Evolutionary conservation across 805 yeast genomes (phyloP), one percentile per base, ranked within the genome.

Genomic region (Saccharomycopsis synnaedendra): DNA sequence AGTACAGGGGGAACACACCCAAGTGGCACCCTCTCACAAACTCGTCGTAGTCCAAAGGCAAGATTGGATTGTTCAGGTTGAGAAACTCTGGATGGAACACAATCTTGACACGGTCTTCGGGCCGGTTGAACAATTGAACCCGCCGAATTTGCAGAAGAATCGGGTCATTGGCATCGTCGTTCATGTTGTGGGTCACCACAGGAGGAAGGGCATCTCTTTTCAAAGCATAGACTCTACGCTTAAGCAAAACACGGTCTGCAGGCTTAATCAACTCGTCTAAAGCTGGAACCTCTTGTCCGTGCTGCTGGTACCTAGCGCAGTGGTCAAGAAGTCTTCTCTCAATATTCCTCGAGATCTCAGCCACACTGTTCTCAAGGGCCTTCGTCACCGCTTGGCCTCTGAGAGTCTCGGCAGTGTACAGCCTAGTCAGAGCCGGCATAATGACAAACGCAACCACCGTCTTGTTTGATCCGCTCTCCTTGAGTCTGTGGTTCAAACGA

Each of bases 1-100:
- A 90, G 68, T 90, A 90, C 0, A 96, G 87, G 44, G 98, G 98
- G 81, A 90, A 90, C 45, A 90, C 96, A 64, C 98, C 98, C 64
- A 93, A 70, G 66, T 90, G 97, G 64, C 97, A 89, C 52, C 98
- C 98, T 57, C 98, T 77, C 42, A 90, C 98, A 64, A 90, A 90
- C 64, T 90, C 98, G 63, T 90, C 98, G 64, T 90, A 90, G 65
- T 90, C 98, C 49, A 90, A 69, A 19, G 96, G 83, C 61, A 90
- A 72, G 50, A 90, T 84, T 45, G 98, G 97, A 67, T 90, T 90
- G 63, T 87, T 88, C 34, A 96, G 85, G 68, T 86, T 90, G 57
- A 90, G 75, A 63, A 90, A 90, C 66, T 93, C 98, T 1, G 98
- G 98, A 65, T 93, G 98, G 82, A 90, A 90, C 55, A 90, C 84